These are phyloP conservation scores for Naganishia cerealis DNA, from an alignment of 1,284 basidiomycete species.

Conservation along the genomic window DNA sequence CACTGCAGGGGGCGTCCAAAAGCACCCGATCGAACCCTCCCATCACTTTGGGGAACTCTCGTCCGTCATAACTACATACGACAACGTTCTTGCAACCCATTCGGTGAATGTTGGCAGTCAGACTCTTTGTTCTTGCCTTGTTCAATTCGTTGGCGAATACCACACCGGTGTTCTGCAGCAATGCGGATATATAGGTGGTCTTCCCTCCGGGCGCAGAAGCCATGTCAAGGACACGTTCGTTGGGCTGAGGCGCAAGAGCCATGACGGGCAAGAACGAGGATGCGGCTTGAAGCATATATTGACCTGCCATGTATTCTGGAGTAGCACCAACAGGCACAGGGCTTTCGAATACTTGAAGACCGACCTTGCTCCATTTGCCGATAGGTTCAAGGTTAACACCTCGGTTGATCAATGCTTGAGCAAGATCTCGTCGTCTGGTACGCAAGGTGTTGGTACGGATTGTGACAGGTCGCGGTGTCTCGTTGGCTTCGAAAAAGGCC, in stretches of 20 bases:
- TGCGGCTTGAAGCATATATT: conserved; percentile 99
- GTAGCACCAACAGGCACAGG: conserved; percentile 96
- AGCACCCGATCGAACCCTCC: conserved; percentile 96
- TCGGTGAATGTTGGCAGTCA: conserved; percentile 94
- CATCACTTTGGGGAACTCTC: conserved; percentile 99
- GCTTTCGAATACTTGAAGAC: conserved; percentile 95
- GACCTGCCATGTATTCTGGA: conserved; percentile 96
- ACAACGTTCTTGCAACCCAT: conserved; percentile 98
- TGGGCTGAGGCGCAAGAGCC: conserved; percentile 85
- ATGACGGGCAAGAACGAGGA: conserved; percentile 99
- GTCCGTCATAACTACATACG: conserved; percentile 93
- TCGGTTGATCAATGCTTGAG: conserved; percentile 89
- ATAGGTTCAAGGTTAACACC: conserved; percentile 97
- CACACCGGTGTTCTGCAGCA: conserved; percentile 95
- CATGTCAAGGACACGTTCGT: conserved; percentile 96
- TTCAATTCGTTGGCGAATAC: conserved; percentile 98
- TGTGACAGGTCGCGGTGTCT: conserved; percentile 91
- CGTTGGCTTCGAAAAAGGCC: conserved; percentile 98
- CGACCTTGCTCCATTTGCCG: conserved; percentile 98
- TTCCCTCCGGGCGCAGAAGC: conserved; percentile 98
- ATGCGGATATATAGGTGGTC: conserved; percentile 90
- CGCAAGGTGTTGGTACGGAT: conserved; percentile 97
- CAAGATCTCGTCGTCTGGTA: conserved; percentile 88
- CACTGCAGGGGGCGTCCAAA: conserved; percentile 95
- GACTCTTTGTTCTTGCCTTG: conserved; percentile 90